Conservation (phyloP, 2,329 filamentous ascomycete species). For the Proliferodiscus dingleyae region DNA sequence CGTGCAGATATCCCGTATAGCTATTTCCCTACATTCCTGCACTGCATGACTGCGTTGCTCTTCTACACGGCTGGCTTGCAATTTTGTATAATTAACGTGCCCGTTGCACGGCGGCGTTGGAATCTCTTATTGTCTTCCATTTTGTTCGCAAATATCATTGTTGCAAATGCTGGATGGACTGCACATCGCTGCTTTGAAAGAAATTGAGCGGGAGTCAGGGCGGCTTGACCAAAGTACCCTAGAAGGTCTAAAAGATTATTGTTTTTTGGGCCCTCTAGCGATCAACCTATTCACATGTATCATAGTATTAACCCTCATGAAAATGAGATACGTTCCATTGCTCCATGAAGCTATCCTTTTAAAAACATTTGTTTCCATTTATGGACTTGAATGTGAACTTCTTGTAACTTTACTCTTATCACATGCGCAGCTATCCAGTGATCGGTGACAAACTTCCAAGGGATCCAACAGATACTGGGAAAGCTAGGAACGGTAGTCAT, state of each 20-base stretch:
- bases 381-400: neutral
- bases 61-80: neutral
- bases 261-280: neutral
- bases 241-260: conserved; percentile 9
- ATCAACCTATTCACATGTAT: neutral
- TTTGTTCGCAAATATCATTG: conserved; percentile 5
- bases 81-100: neutral
- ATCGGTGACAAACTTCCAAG: too few relatives aligned
- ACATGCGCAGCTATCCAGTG: too few relatives aligned
- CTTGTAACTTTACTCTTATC: too few relatives aligned
- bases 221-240: conserved; percentile 11
- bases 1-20: conserved; percentile 7
- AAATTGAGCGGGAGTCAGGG: neutral
- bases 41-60: neutral
- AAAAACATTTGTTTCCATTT: neutral
- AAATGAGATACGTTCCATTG: conserved; percentile 6
- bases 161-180: neutral
- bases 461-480: too few relatives aligned
- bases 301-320: conserved; percentile 1
- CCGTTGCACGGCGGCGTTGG: too few relatives aligned
- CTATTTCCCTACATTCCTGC: neutral
- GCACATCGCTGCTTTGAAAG: neutral
- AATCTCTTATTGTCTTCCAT: neutral
- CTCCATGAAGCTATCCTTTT: neutral
- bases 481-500: too few relatives aligned